Evolutionary conservation across 1,284 basidiomycete species (phyloP), one percentile per base, ranked within the genome.

Genomic region (Porodaedalea pini): DNA sequence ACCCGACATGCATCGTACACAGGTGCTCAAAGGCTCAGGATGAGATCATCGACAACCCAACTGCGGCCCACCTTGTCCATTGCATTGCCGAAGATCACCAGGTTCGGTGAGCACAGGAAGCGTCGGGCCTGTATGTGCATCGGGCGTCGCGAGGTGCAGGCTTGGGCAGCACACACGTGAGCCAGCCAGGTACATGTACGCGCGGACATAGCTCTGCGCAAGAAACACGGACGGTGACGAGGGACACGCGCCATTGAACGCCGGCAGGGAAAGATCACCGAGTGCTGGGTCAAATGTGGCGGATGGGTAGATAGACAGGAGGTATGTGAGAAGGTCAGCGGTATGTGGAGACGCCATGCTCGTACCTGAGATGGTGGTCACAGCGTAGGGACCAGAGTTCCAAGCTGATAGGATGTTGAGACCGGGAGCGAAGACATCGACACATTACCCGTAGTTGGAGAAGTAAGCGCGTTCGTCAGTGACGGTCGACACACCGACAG

Each of bases 391-490:
- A 51, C 82, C 76, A 25, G 82, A 80, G 60, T 77, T 90, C 78
- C 83, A 93, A 59, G 88, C 91, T 32, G 89, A 91, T 2, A 85
- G 72, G 66, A 94, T 91, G 76, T 90, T 90, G 62, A 92, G 72
- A 63, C 85, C 90, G 23, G 92, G 92, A 32, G 79, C 91, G 65
- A 92, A 92, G 62, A 94, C 79, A 68, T 94, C 89, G 55, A 93
- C 89, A 67, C 90, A 92, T 63, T 74, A 61, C 43, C 90, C 90
- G 62, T 77, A 78, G 78, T 92, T 92, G 67, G 86, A 89, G 78
- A 95, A 96, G 78, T 92, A 93, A 32, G 94, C 94, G 57, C 90
- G 85, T 61, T 88, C 85, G 68, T 97, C 93, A 51, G 71, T 77
- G 40, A 92, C 77, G 25, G 88, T 90, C 2, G 89, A 89, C 21